A percentile compares a stretch with the other conserved stretches of the same genome.
These are phyloP conservation scores for Cucumis sativus DNA, from an alignment of 306 rosid species.

Conservation along the genomic window DNA sequence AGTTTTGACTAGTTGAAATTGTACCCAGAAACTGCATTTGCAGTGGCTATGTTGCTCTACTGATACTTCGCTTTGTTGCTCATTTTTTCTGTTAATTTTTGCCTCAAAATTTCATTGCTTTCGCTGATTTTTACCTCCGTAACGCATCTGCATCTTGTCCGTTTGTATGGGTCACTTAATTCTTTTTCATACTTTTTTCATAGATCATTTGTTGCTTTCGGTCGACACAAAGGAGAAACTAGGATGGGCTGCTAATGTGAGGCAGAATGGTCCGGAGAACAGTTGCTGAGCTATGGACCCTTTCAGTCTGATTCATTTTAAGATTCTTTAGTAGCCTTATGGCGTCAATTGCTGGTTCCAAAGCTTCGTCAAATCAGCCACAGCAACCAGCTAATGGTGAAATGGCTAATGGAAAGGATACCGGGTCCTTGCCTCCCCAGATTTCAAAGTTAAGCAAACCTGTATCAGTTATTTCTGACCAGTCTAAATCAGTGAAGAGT, in stretches of 20 bases:
- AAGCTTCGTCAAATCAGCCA: slow-evolving; percentile 38
- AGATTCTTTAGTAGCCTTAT: slow-evolving; percentile 24
- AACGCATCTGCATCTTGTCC: not conserved
- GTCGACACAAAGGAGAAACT: not conserved
- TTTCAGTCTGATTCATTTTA: slow-evolving; percentile 26
- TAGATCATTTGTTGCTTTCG: not conserved
- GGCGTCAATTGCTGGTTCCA: slow-evolving; percentile 58
- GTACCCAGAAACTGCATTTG: slow-evolving; percentile 15
- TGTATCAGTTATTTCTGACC: slow-evolving; percentile 22
- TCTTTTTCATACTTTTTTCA: not conserved
- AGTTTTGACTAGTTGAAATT: not conserved
- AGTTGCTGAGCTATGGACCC: slow-evolving; percentile 21
- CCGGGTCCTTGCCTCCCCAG: slow-evolving; percentile 23
- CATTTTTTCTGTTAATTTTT: not conserved
- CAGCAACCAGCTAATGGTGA: slow-evolving; percentile 35
- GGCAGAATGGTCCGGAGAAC: slow-evolving; percentile 1
- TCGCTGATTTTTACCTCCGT: not conserved
- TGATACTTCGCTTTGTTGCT: slow-evolving; percentile 16
- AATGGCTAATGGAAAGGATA: slow-evolving; percentile 32
- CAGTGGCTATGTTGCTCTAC: slow-evolving; percentile 7
- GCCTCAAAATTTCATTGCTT: not conserved
- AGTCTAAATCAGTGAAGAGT: slow-evolving; percentile 26
- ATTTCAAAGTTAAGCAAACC: slow-evolving; percentile 27
- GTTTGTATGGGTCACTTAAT: not conserved
- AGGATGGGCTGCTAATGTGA: slow-evolving; percentile 1